Base-by-base conservation (phyloP, 2,329 filamentous ascomycete species). In the Acephala macrosclerotiorum region DNA sequence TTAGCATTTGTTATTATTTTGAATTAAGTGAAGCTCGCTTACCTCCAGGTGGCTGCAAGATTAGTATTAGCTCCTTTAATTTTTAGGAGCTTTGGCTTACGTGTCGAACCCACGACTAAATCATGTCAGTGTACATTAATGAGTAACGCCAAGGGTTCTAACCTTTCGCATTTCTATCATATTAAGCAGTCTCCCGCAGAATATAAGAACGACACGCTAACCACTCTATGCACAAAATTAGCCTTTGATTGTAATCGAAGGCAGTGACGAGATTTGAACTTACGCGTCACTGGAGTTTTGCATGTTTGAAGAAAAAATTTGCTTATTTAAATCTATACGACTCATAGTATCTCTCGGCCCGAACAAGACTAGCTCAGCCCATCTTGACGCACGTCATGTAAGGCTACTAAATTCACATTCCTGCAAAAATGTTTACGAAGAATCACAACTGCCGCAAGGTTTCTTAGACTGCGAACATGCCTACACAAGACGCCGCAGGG, bases 181-280 rank as follows among this genome's bases (percentile, higher is more conserved):
- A 75, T 73, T 68, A 61, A 70, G 66, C 72, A 63, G 66, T 68
- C 64, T 20, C 66, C 71, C 64, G 67, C 66, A 70, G 38, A 68
- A 70, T 75, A 75, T 75, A 75, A 75, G 73, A 75, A 75, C 73
- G 73, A 75, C 73, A 75, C 73, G 73, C 73, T 75, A 75, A 75
- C 73, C 73, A 74, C 73, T 75, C 71, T 73, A 64, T 67, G 33
- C 55, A 60, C 55, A 59, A 61, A 49, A 63, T 72, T 71, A 72
- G 71, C 70, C 68, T 66, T 29, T 68, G 66, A 66, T 70, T 69
- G 20, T 59, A 36, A 64, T 67, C 67, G 66, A 49, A 68, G 67
- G 68, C 70, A 71, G 68, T 61, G 61, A 70, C 63, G 61, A 69
- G 66, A 33, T 33, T 42, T 42, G n/a, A 49, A 73, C 72, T 72